Base-by-base conservation (phyloP, 1,284 basidiomycete species). In the Trametes polyzona region DNA sequence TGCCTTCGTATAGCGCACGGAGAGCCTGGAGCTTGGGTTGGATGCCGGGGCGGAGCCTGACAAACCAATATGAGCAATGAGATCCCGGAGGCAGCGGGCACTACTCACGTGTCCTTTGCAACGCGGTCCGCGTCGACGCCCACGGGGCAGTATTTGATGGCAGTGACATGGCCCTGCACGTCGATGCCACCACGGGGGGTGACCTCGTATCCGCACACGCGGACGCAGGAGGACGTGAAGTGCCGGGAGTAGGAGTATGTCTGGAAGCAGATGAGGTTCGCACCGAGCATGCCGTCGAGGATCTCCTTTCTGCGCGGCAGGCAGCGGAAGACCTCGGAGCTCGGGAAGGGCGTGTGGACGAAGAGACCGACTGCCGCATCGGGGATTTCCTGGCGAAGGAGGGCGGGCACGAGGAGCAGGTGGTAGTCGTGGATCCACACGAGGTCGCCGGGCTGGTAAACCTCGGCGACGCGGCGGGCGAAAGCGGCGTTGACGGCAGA, bases 241-340 rank as follows among this genome's bases (percentile, higher is more conserved):
- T 98, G 96, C 24, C 96, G 87, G 14, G 93, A 90, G 78, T 99
- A 99, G 16, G 95, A 96, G 75, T 98, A 98, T 0, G 96, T 97
- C 83, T 91, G 94, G 89, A 98, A 98, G 74, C 93, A 95, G 33
- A 98, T 88, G 36, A 98, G 83, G 75, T 98, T 96, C 50, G 96
- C 95, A 39, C 96, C 96, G 43, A 99, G 88, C 94, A 99, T 98
- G 41, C 96, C 97, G 65, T 98, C 95, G 33, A 99, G 82, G 59
- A 99, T 93, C 74, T 98, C 95, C 67, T 90, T 91, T 48, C 96
- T 85, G 56, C 87, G 86, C 84, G 67, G 59, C 46, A 60, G 43
- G 52, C 64, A 67, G 90, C 96, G 82, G 81, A 98, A 99, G 62
- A 98, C 90, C 71, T 99, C 96, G 63, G 92, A 95, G 70, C 90